Evolutionary conservation across 2,329 filamentous ascomycete species (phyloP).

Genomic region (Orbilia ellipsospora): DNA sequence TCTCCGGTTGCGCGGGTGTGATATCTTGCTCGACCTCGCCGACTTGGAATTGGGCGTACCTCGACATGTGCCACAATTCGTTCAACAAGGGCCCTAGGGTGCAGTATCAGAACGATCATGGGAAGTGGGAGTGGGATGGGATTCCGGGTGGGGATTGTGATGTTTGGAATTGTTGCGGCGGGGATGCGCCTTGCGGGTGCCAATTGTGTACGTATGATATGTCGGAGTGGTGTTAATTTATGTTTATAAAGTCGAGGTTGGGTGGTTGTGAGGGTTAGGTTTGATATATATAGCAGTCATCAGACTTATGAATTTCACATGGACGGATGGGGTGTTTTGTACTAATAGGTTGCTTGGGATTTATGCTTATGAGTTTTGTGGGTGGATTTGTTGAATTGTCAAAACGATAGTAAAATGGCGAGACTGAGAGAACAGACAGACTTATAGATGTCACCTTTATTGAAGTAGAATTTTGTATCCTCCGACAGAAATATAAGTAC

Average conservation of each 20-base stretch:
- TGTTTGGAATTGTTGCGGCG: slow-evolving; percentile 29
- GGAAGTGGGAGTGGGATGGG: slow-evolving; percentile 29
- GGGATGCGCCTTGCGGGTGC: slow-evolving; percentile 19
- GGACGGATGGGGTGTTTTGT: no score
- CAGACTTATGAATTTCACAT: no score
- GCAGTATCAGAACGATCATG: slow-evolving; percentile 35
- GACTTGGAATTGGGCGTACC: no score
- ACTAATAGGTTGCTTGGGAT: no score
- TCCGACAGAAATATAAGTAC: background rate
- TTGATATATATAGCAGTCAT: no score
- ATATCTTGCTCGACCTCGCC: slow-evolving; percentile 15
- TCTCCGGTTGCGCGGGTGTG: slow-evolving; percentile 21
- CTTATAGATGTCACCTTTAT: no score
- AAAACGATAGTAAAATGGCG: no score
- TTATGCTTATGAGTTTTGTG: no score
- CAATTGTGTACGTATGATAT: slow-evolving; percentile 14
- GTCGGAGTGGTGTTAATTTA: slow-evolving; percentile 11
- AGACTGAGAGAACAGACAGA: no score
- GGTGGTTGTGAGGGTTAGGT: background rate
- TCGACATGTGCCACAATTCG: slow-evolving; percentile 36
- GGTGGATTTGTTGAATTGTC: no score
- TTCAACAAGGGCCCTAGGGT: slow-evolving; percentile 20
- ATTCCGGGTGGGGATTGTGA: background rate
- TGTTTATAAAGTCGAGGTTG: background rate
- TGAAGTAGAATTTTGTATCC: background rate